A percentile compares a stretch with the other conserved stretches of the same genome.
Evolutionary conservation across 208 protist genomes (phyloP).

Genomic region (Porcisia hertigi): DNA sequence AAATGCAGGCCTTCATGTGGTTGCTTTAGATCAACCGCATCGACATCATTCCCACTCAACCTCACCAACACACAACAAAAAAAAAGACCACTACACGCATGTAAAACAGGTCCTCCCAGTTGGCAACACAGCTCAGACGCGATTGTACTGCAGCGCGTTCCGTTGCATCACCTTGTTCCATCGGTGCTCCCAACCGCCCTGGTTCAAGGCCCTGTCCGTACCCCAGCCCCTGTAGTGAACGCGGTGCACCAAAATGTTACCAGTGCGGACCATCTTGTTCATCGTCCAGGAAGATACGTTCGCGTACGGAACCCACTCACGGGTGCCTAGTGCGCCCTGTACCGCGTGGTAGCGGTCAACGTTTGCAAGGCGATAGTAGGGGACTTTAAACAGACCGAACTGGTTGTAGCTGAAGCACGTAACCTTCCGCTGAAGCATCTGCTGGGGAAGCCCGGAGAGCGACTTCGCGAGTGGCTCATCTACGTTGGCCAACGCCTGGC

Average conservation of each 20-base stretch:
- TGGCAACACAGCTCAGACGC: constrained; percentile 37
- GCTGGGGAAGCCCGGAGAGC: constrained; percentile 56
- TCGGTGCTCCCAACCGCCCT: constrained; percentile 87
- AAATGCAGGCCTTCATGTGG: background rate
- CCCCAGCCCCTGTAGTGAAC: constrained; percentile 88
- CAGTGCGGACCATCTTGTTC: constrained; percentile 88
- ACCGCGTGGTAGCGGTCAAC: constrained; percentile 85
- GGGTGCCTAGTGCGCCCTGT: constrained; percentile 75
- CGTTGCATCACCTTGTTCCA: constrained; percentile 93
- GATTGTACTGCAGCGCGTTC: constrained; percentile 87
- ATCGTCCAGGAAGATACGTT: constrained; percentile 91
- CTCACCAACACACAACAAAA: background rate
- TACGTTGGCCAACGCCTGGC: constrained; percentile 67
- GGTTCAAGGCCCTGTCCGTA: constrained; percentile 76
- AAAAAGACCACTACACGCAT: background rate
- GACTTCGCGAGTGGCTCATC: constrained; percentile 87
- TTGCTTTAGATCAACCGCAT: background rate
- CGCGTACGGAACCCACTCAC: constrained; percentile 89
- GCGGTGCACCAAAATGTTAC: constrained; percentile 88
- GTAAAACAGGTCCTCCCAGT: background rate
- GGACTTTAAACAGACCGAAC: constrained; percentile 82
- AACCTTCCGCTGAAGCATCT: constrained; percentile 89
- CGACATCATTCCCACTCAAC: background rate
- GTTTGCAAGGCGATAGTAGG: constrained; percentile 86
- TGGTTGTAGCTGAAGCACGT: constrained; percentile 92